Evolutionary conservation across 1,284 basidiomycete genomes (phyloP), one percentile per base, ranked within the genome.

Genomic region (Malassezia sympodialis): DNA sequence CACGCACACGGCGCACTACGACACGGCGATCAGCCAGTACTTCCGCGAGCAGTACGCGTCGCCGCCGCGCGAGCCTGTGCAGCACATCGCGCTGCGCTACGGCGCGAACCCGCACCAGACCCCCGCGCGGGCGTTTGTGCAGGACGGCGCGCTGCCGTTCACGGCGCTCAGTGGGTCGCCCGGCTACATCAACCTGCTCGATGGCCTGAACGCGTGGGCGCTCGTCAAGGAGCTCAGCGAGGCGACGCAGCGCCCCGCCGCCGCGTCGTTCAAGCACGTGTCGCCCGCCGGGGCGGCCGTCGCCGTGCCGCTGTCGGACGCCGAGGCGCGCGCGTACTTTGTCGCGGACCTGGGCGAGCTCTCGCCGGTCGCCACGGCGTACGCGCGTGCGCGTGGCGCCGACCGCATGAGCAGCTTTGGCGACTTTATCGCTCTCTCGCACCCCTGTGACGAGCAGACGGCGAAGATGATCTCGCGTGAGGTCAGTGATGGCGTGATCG

Each of bases 321-420:
- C 81, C 0, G 91, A 96, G 78, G 89, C 90, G 75, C 84, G 88
- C 71, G 91, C 96, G 0, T 98, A 93, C 69, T 93, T 90, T 14
- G 93, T 96, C 2, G 90, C 96, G 51, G 93, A 96, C 72, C 79
- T 96, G 56, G 90, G 88, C 72, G 81, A 85, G 41, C 79, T 99
- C 41, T 90, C 90, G 1, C 84, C 87, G 11, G 80, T 98, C 45
- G 93, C 93, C 23, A 82, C 83, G 54, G 94, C 94, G 1, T 99
- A 98, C 71, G 91, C 93, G 35, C 86, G 94, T 57, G 94, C 93
- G 52, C 84, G 94, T 74, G 91, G 90, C 62, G 94, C 93, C 17
- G 94, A 99, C 77, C 85, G 93, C 53, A 99, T 99, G 93, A 96
- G 90, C 1, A 96, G 90, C 5, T 99, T 98, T 74, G 93, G 93